These are phyloP conservation scores for Coprinopsis sp. DNA, from an alignment of 768 basidiomycete genomes.

Conservation along the genomic window DNA sequence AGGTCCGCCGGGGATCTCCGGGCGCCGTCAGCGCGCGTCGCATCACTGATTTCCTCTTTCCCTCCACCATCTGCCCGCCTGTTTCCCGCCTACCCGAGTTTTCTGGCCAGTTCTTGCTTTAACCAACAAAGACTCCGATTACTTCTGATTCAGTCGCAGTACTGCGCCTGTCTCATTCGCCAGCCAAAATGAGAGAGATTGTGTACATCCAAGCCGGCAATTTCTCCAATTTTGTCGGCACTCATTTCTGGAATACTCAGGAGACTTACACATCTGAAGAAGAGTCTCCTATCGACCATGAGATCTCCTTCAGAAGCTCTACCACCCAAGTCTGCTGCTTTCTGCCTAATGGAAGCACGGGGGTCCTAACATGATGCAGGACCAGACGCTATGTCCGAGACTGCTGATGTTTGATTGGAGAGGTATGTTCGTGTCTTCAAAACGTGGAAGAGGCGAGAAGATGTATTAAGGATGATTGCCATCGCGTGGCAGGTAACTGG, in stretches of 20 bases:
- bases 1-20: no score
- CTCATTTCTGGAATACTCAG: slow-evolving; percentile 83
- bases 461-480: background rate
- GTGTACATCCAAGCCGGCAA: slow-evolving; percentile 73
- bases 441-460: background rate
- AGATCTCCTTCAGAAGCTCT: slow-evolving; percentile 69
- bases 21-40: no score
- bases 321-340: slow-evolving; percentile 15
- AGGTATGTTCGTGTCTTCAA: slow-evolving; percentile 32
- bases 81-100: no score
- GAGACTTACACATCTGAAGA: slow-evolving; percentile 59
- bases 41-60: no score
- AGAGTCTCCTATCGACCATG: slow-evolving; percentile 42
- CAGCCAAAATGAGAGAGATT: slow-evolving; percentile 64
- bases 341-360: background rate
- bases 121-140: background rate
- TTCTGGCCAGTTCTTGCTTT: no score
- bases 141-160: background rate
- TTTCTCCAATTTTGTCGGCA: slow-evolving; percentile 62
- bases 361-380: slow-evolving; percentile 34
- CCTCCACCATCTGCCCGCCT: no score
- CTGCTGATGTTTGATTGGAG: slow-evolving; percentile 65
- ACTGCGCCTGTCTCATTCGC: background rate
- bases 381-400: slow-evolving; percentile 53
- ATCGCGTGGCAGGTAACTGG: slow-evolving; percentile 51